These are phyloP conservation scores for Neonectria magnoliae DNA, from an alignment of 2,329 filamentous ascomycete genomes.

Conservation along the genomic window DNA sequence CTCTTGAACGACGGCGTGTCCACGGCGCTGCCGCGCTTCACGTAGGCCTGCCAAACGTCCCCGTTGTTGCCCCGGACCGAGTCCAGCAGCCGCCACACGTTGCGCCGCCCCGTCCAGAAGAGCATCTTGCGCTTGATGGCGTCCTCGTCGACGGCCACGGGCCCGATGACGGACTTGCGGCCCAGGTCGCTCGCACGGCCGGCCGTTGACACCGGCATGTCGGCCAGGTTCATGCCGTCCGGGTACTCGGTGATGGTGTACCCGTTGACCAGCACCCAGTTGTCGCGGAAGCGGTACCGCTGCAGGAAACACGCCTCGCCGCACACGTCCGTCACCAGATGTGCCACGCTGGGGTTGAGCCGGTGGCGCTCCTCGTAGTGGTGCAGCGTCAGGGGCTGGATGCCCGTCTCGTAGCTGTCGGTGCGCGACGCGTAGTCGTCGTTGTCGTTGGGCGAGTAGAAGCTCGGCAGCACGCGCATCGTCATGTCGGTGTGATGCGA, in stretches of 20 bases:
- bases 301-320: constrained; percentile 60
- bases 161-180: constrained; percentile 38
- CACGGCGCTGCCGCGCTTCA: constrained; percentile 44
- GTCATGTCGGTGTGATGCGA: constrained; percentile 45
- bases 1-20: constrained; percentile 31
- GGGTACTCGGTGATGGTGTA: constrained; percentile 56
- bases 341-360: constrained; percentile 53
- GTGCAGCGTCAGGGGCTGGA: constrained; percentile 54
- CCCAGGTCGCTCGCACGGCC: constrained; percentile 9
- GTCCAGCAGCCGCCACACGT: constrained; percentile 56
- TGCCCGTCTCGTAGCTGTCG: constrained; percentile 52
- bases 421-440: constrained; percentile 41
- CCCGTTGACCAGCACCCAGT: constrained; percentile 60
- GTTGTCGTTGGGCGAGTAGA: constrained; percentile 52
- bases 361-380: constrained; percentile 51
- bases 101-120: constrained; percentile 49
- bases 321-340: constrained; percentile 54
- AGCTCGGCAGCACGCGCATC: constrained; percentile 56
- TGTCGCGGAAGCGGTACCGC: constrained; percentile 56
- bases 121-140: constrained; percentile 45
- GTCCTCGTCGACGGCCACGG: constrained; percentile 47
- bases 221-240: constrained; percentile 46
- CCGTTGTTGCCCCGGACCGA: constrained; percentile 48
- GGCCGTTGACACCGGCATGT: constrained; percentile 27
- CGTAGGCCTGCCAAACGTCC: constrained; percentile 59